phyloP scores from a whole-genome alignment of 2,329 filamentous ascomycete genomes.

The Talaromyces albobiverticillius region DNA sequence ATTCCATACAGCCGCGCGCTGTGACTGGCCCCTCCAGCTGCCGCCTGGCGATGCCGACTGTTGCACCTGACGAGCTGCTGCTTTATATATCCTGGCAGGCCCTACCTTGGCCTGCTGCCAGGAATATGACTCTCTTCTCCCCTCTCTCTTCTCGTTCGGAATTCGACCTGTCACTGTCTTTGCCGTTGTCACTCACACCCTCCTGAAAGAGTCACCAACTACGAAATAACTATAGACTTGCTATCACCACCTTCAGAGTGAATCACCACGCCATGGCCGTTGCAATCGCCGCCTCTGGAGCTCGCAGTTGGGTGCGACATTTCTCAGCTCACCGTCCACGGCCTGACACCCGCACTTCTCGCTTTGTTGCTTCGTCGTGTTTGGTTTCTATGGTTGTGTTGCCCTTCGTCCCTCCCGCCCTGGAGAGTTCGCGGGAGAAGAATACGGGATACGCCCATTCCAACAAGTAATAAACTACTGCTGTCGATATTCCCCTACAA shows the following conservation, averaged over 20 bases:
- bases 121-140: no score
- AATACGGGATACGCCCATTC: conserved; percentile 36
- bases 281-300: conserved; percentile 7
- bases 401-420: conserved; percentile 46
- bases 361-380: conserved; percentile 40
- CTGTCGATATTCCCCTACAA: conserved; percentile 11
- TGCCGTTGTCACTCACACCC: no score
- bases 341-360: conserved; percentile 37
- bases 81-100: no score
- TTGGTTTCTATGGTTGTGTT: conserved; percentile 43
- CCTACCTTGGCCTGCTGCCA: no score
- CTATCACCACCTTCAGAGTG: no score
- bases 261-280: conserved; percentile 7
- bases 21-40: neutral
- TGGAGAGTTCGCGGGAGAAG: conserved; percentile 44
- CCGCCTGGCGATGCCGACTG: neutral
- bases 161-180: no score
- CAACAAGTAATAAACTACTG: conserved; percentile 30
- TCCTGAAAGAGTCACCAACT: no score
- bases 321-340: conserved; percentile 43
- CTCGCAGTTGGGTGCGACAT: conserved; percentile 33
- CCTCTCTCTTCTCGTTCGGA: no score
- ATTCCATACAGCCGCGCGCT: no score
- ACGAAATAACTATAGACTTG: no score
- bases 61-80: neutral